A percentile compares a stretch with the other conserved stretches of the same genome.
phyloP scores from a whole-genome alignment of 2,329 filamentous ascomycete genomes.

The Aspergillus viridinutans region DNA sequence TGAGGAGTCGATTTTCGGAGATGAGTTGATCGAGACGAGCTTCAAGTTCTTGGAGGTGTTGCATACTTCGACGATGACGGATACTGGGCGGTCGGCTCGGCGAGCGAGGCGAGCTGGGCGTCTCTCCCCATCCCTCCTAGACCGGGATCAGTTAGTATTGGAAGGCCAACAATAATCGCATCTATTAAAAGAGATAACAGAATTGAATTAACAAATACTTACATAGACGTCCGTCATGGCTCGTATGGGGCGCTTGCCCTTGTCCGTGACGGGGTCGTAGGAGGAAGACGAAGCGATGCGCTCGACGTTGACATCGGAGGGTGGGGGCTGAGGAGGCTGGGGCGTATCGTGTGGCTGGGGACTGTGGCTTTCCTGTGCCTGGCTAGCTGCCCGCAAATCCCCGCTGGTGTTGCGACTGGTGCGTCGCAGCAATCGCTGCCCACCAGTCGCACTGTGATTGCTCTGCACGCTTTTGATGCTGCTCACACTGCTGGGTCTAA shows the following conservation, averaged over 20 bases:
- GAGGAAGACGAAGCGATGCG: conserved; percentile 48
- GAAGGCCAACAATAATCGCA: conserved; percentile 19
- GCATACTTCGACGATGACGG: conserved; percentile 95
- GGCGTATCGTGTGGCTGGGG: conserved; percentile 18
- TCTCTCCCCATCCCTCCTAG: conserved; percentile 91
- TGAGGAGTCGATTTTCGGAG: conserved; percentile 76
- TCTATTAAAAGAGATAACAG: conserved; percentile 11
- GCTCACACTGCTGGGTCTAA: conserved; percentile 47
- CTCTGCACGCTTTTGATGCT: conserved; percentile 43
- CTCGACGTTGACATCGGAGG: conserved; percentile 31
- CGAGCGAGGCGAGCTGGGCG: conserved; percentile 76
- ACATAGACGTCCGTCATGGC: conserved; percentile 94
- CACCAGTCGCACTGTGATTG: conserved; percentile 30
- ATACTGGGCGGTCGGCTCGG: conserved; percentile 93
- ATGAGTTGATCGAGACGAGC: conserved; percentile 75
- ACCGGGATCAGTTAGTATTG: conserved; percentile 24
- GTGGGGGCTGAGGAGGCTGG: conserved; percentile 26
- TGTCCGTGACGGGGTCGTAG: conserved; percentile 75
- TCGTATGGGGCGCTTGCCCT: conserved; percentile 76
- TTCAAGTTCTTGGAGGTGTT: conserved; percentile 85
- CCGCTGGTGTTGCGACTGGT: conserved; percentile 65
- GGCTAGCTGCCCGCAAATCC: conserved; percentile 50
- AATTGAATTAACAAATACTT: conserved; percentile 48
- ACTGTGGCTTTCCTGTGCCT: conserved; percentile 35
- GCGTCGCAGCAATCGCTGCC: conserved; percentile 56